These are phyloP conservation scores for Cyberlindnera euphorbiiphila DNA, from an alignment of 805 yeast species.

Conservation along the genomic window DNA sequence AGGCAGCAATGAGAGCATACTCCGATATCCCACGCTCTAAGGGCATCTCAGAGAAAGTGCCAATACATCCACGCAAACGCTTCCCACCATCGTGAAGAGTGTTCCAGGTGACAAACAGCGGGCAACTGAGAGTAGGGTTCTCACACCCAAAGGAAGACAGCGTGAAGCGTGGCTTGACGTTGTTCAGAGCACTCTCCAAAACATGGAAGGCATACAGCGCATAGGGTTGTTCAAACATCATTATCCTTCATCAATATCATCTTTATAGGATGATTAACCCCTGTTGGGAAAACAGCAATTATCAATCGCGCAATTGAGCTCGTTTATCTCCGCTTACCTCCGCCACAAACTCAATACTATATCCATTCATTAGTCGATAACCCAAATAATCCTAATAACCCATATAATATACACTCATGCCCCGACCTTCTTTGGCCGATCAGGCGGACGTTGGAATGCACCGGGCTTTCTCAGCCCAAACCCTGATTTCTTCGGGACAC, in stretches of 20 bases:
- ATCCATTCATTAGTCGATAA: no score
- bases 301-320: no score
- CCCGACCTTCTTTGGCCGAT: constrained; percentile 22
- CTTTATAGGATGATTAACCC: no score
- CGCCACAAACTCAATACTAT: no score
- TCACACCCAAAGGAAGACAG: neutral
- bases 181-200: constrained; percentile 3
- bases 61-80: constrained; percentile 85
- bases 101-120: constrained; percentile 90
- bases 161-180: neutral
- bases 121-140: constrained; percentile 27
- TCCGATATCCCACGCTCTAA: constrained; percentile 10
- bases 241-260: no score
- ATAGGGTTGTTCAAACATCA: constrained; percentile 6
- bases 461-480: constrained; percentile 29
- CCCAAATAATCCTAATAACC: no score
- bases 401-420: constrained; percentile 12
- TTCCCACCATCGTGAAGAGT: constrained; percentile 30
- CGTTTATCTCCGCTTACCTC: neutral
- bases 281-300: no score
- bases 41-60: constrained; percentile 54
- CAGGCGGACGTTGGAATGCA: constrained; percentile 28
- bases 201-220: constrained; percentile 9
- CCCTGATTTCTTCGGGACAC: constrained; percentile 23
- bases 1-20: constrained; percentile 40